phyloP scores from a whole-genome alignment of 1,139 yeast species.

The Pichia sp. region DNA sequence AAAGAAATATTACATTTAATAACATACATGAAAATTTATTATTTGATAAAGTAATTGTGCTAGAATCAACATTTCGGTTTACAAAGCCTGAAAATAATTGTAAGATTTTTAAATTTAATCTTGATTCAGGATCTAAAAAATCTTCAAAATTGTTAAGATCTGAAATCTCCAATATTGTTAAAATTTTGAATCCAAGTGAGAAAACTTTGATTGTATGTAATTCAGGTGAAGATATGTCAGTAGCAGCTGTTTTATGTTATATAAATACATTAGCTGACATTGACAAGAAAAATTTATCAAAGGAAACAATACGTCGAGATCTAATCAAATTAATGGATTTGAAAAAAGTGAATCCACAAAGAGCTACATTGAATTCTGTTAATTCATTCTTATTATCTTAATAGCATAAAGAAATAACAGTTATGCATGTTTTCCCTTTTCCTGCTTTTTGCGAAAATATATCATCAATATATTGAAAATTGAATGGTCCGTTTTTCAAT shows the following conservation, averaged over 20 bases:
- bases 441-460: neutral
- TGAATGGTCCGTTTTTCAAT: too few relatives aligned
- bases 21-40: neutral
- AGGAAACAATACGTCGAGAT: slow-evolving; percentile 52
- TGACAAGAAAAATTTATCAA: slow-evolving; percentile 25
- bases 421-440: too few relatives aligned
- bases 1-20: slow-evolving; percentile 2
- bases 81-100: neutral
- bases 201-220: slow-evolving; percentile 49
- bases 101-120: slow-evolving; percentile 5
- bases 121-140: slow-evolving; percentile 43
- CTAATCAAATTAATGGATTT: slow-evolving; percentile 44
- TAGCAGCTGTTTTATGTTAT: slow-evolving; percentile 51
- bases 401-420: neutral
- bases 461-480: too few relatives aligned
- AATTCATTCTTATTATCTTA: slow-evolving; percentile 23
- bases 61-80: slow-evolving; percentile 13
- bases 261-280: slow-evolving; percentile 23
- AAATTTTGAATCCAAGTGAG: slow-evolving; percentile 16
- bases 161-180: slow-evolving; percentile 18
- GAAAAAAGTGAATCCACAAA: slow-evolving; percentile 60
- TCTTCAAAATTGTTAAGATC: slow-evolving; percentile 49
- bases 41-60: slow-evolving; percentile 17
- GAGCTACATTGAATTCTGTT: slow-evolving; percentile 58
- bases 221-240: slow-evolving; percentile 59